phyloP scores from a whole-genome alignment of 352 stramenopile species.

The Phytophthora vignae region DNA sequence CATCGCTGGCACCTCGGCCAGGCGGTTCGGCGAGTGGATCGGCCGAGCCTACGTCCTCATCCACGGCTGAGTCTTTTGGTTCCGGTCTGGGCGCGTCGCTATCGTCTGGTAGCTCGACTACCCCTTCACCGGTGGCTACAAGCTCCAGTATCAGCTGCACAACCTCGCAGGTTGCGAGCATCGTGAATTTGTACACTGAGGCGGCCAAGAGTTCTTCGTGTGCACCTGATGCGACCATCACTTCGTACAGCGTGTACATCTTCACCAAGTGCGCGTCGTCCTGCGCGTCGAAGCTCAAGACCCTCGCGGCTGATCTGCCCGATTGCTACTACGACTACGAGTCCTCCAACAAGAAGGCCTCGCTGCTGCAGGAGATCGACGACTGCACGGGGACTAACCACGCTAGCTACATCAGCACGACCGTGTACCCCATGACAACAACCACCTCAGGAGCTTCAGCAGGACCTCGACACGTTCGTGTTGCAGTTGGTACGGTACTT shows the following conservation, averaged over 20 bases:
- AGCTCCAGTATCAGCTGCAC: slow-evolving; percentile 23
- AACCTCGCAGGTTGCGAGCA: slow-evolving; percentile 18
- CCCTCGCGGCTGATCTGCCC: slow-evolving; percentile 31
- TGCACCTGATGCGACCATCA: slow-evolving; percentile 22
- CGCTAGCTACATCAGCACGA: slow-evolving; percentile 24
- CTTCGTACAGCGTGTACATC: slow-evolving; percentile 35
- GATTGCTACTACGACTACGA: slow-evolving; percentile 47
- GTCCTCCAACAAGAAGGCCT: slow-evolving; percentile 38
- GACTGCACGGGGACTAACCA: background rate
- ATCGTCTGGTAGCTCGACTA: slow-evolving; percentile 2
- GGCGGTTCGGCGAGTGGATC: slow-evolving; percentile 2
- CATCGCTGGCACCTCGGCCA: slow-evolving; percentile 8
- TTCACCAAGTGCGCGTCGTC: slow-evolving; percentile 36
- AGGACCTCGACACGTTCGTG: background rate
- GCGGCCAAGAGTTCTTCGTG: slow-evolving; percentile 31
- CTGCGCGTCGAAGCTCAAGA: slow-evolving; percentile 25
- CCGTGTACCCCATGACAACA: slow-evolving; percentile 3
- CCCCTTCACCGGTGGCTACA: slow-evolving; percentile 6
- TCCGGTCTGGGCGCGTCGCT: background rate
- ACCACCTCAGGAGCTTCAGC: background rate
- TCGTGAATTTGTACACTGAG: slow-evolving; percentile 22
- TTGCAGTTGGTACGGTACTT: background rate
- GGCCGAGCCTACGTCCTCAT: slow-evolving; percentile 3
- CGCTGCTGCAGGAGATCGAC: slow-evolving; percentile 12
- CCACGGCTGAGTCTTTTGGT: slow-evolving; percentile 6